Evolutionary conservation across 331 rosid species (phyloP).

Genomic region (Ulmus americana): DNA sequence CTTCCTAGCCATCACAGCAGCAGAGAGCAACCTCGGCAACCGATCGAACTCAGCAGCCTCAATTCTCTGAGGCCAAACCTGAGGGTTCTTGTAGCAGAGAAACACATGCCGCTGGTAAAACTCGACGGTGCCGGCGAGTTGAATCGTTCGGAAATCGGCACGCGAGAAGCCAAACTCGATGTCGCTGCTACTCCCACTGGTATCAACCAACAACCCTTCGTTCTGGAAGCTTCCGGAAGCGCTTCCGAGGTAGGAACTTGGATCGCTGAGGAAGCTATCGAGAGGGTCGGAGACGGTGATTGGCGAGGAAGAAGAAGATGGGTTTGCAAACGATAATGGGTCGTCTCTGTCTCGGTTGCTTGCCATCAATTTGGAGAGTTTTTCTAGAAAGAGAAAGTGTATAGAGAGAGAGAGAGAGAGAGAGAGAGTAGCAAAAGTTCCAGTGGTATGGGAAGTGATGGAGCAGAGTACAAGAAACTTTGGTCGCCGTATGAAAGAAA

Average conservation of each 20-base stretch:
- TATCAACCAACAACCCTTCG: constrained; percentile 46
- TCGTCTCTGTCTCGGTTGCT: constrained; percentile 56
- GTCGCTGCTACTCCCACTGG: constrained; percentile 26
- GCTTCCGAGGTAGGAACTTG: constrained; percentile 43
- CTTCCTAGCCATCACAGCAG: constrained; percentile 66
- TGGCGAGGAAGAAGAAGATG: constrained; percentile 70
- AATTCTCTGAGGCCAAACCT: constrained; percentile 80
- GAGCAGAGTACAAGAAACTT: constrained; percentile 8
- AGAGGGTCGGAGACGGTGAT: constrained; percentile 61
- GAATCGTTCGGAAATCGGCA: constrained; percentile 51
- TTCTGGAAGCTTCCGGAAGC: constrained; percentile 86
- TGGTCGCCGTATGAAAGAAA: constrained; percentile 1
- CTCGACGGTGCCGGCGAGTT: constrained; percentile 70
- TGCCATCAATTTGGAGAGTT: constrained; percentile 30
- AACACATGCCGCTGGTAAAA: constrained; percentile 67
- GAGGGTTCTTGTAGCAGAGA: constrained; percentile 76
- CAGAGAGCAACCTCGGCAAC: constrained; percentile 75
- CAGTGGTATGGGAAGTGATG: constrained; percentile 25
- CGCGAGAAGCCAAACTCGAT: constrained; percentile 65
- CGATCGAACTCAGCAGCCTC: constrained; percentile 94
- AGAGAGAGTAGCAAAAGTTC: constrained; percentile 9
- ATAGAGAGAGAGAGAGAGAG: constrained; percentile 11
- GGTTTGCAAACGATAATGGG: constrained; percentile 46
- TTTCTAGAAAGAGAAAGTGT: neutral
- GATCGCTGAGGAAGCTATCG: constrained; percentile 62